Conservation (phyloP, 2,329 filamentous ascomycete genomes). For the Calcarisporium arbuscula region DNA sequence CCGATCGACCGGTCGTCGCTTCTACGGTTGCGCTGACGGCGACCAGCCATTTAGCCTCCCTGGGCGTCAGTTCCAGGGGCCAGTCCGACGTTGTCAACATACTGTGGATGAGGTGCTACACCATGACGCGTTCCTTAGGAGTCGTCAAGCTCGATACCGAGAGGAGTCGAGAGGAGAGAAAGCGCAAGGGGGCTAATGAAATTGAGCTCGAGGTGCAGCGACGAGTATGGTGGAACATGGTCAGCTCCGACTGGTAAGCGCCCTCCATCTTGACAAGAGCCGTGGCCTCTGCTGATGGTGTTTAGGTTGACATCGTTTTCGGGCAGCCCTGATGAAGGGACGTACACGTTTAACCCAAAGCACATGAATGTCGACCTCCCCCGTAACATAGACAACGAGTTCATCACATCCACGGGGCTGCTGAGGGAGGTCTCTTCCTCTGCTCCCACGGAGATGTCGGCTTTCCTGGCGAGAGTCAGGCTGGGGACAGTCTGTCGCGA, state of each 20-base stretch:
- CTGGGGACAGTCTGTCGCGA: constrained; percentile 10
- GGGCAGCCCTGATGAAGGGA: constrained; percentile 8
- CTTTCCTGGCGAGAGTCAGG: constrained; percentile 6
- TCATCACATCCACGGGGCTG: constrained; percentile 1
- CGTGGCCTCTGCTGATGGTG: no score
- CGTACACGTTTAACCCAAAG: constrained; percentile 5
- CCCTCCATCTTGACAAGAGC: no score
- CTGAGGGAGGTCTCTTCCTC: constrained; percentile 2
- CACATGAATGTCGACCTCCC: constrained; percentile 10
- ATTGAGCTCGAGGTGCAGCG: constrained; percentile 8
- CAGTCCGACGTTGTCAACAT: constrained; percentile 4
- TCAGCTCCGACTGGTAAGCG: constrained; percentile 8
- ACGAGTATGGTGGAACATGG: constrained; percentile 9
- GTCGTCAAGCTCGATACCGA: constrained; percentile 6
- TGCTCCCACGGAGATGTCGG: constrained; percentile 4
- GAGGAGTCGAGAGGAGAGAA: constrained; percentile 2
- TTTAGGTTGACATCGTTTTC: constrained; percentile 6
- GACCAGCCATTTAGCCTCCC: constrained; percentile 1
- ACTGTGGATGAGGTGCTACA: constrained; percentile 2
- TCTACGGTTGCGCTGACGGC: constrained; percentile 5
- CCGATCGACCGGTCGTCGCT: constrained; percentile 1
- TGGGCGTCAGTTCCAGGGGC: constrained; percentile 2
- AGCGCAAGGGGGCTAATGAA: constrained; percentile 1
- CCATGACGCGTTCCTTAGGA: constrained; percentile 6
- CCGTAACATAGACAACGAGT: constrained; percentile 5